These are phyloP conservation scores for Afroboletus lepidellus DNA, from an alignment of 1,284 basidiomycete species.

Conservation along the genomic window DNA sequence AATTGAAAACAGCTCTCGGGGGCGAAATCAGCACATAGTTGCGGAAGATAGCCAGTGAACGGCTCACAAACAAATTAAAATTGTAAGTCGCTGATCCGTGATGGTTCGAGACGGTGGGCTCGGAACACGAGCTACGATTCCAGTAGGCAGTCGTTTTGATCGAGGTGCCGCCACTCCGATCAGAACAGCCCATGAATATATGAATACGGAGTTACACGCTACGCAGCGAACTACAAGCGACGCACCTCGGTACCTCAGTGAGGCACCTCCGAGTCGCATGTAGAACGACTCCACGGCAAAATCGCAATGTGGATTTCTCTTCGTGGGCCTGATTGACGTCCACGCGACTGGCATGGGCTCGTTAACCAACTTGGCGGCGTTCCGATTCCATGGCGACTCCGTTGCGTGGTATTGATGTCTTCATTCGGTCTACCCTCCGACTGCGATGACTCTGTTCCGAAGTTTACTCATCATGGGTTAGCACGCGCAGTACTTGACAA, in stretches of 20 bases:
- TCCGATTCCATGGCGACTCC: constrained; percentile 1
- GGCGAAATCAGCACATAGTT: too few species aligned
- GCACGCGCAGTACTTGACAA: not conserved
- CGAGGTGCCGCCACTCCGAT: too few species aligned
- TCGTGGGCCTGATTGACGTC: not conserved
- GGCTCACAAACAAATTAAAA: too few species aligned
- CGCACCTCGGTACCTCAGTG: not conserved
- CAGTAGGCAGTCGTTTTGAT: too few species aligned
- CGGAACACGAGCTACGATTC: too few species aligned
- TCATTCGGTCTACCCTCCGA: not conserved
- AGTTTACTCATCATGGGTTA: not conserved
- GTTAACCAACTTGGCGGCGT: not conserved
- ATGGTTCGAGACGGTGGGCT: too few species aligned
- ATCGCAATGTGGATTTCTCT: not conserved
- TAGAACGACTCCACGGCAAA: not conserved
- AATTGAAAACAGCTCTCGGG: too few species aligned
- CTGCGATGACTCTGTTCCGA: not conserved
- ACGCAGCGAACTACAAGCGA: not conserved
- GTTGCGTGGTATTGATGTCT: not conserved
- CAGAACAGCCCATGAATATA: too few species aligned
- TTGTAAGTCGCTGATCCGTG: too few species aligned
- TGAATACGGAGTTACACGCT: too few species aligned
- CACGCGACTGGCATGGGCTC: not conserved
- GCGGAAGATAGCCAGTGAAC: too few species aligned
- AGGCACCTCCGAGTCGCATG: not conserved